Evolutionary conservation across 345 rosid species (phyloP), one percentile per base, ranked within the genome.

Genomic region (Trapa incisa): DNA sequence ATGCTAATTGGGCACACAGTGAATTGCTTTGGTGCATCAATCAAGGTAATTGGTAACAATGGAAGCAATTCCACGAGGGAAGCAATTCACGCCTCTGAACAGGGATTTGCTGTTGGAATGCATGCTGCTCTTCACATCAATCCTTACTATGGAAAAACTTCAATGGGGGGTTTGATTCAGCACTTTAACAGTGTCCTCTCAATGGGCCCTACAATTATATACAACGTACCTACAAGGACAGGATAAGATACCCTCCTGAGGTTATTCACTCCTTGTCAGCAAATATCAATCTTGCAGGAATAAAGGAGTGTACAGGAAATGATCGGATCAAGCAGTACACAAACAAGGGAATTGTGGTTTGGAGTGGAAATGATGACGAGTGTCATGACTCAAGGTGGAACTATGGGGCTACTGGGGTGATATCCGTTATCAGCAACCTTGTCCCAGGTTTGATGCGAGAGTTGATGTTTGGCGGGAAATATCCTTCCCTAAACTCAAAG

Each of bases 121-220:
- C 94, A 90, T 66, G 98, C 86, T 22, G 93, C 96, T 17, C 89
- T 88, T 69, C 96, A 93, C 76, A 90, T 93, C 65, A 93, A 93
- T 74, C 97, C 97, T 54, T 90, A 87, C 81, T 87, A 93, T 37
- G 96, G 97, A 2, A 93, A 88, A 78, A 93, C 98, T n/a, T 93
- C 94, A 5, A 32, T 74, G 22, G 89, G 81, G 65, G 97, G 98
- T 61, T 63, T 88, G 79, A 74, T 83, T 22, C 75, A 86, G 16
- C 97, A 88, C 74, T 90, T 93, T 62, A 79, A 81, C 29, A 76
- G 87, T 12, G 89, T 93, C 69, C 84, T 90, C 33, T 87, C 89
- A 5, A 84, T 90, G 86, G 97, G 97, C 29, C 97, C 97, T 0
- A 82, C 89, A 16, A 84, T 93, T 56, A 77, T 90, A 53, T 90